Evolutionary conservation across 805 yeast species (phyloP).

Genomic region (Monosporozyma unispora): DNA sequence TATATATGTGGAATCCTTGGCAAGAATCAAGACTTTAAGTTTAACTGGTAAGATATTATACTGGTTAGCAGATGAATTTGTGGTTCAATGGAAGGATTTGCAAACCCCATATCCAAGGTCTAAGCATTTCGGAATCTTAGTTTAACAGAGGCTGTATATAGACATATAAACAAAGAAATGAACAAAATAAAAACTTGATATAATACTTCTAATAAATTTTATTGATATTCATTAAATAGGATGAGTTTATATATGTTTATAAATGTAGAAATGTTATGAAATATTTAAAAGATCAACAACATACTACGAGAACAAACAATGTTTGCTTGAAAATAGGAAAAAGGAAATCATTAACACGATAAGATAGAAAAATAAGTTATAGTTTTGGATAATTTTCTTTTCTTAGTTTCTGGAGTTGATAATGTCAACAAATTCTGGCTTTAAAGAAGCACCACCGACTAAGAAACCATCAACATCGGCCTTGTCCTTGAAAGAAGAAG

Average conservation of each 20-base stretch:
- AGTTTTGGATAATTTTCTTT: constrained; percentile 1
- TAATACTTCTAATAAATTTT: background rate
- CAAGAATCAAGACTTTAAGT: constrained; percentile 42
- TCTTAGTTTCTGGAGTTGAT: constrained; percentile 76
- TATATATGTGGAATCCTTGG: constrained; percentile 38
- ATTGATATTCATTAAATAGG: background rate
- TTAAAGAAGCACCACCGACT: constrained; percentile 98
- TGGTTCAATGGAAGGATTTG: constrained; percentile 84
- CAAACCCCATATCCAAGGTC: constrained; percentile 43
- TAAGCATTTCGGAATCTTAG: constrained; percentile 72
- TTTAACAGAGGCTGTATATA: constrained; percentile 29
- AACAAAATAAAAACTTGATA: background rate
- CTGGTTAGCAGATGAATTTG: constrained; percentile 64
- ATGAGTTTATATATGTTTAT: background rate
- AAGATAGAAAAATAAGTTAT: constrained; percentile 1
- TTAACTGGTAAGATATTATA: constrained; percentile 64
- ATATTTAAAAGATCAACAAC: background rate
- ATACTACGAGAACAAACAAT: background rate
- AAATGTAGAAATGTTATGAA: background rate
- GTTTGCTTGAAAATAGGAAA: background rate
- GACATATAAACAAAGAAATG: background rate
- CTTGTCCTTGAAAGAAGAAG: constrained; percentile 82
- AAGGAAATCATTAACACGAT: background rate
- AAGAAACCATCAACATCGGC: constrained; percentile 95
- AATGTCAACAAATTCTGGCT: constrained; percentile 95